These are phyloP conservation scores for Claviceps pazoutovae DNA, from an alignment of 2,329 filamentous ascomycete species.

Conservation along the genomic window DNA sequence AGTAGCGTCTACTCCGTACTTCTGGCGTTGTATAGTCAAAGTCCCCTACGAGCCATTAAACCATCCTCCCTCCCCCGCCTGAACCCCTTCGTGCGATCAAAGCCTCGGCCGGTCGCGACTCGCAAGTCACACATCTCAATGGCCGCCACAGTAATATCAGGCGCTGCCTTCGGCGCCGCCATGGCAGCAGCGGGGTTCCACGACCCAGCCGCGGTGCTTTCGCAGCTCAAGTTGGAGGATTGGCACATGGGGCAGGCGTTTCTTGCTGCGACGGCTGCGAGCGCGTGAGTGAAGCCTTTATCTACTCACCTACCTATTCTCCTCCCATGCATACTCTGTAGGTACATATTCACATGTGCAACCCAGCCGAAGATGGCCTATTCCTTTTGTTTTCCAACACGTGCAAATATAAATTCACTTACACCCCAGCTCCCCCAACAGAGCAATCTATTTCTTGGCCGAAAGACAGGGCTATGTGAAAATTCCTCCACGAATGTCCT, in stretches of 20 bases:
- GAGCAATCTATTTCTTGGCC: conserved; percentile 30
- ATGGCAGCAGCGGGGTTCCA: conserved; percentile 47
- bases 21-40: too few relatives aligned
- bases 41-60: too few relatives aligned
- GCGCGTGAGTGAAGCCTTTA: conserved; percentile 35
- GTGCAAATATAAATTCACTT: not conserved
- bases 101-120: not conserved
- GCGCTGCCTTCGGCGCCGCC: conserved; percentile 47
- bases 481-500: conserved; percentile 34
- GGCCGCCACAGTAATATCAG: conserved; percentile 22
- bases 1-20: too few relatives aligned
- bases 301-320: not conserved
- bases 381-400: not conserved
- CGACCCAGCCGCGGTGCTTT: conserved; percentile 42
- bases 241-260: conserved; percentile 56
- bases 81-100: too few relatives aligned
- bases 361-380: not conserved
- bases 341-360: not conserved
- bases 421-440: conserved; percentile 12
- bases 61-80: too few relatives aligned
- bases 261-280: conserved; percentile 45
- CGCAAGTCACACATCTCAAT: not conserved
- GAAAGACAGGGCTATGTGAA: conserved; percentile 28
- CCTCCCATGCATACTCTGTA: not conserved
- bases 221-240: conserved; percentile 45